These are phyloP conservation scores for Chrysoporthe austroafricana DNA, from an alignment of 2,329 filamentous ascomycete genomes.

Conservation along the genomic window DNA sequence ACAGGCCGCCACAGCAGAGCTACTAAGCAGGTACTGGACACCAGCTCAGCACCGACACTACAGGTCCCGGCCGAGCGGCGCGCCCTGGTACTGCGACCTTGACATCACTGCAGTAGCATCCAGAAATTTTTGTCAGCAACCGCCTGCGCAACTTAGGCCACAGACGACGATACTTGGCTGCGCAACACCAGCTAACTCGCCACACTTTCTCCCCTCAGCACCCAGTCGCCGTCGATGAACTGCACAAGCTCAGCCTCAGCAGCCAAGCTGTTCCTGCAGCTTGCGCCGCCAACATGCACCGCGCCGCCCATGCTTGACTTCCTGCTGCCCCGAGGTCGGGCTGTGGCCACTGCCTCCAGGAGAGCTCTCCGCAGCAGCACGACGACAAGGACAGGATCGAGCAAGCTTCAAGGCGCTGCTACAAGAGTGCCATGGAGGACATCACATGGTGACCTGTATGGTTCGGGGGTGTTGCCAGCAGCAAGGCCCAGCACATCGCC, in stretches of 20 bases:
- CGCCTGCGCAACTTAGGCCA: not conserved
- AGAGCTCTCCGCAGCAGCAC: slow-evolving; percentile 24
- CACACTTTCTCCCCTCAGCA: not conserved
- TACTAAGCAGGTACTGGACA: not conserved
- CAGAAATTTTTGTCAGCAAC: slow-evolving; percentile 1
- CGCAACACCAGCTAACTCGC: not conserved
- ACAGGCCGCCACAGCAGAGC: not conserved
- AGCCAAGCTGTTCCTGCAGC: slow-evolving; percentile 39
- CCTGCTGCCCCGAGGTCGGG: slow-evolving; percentile 40
- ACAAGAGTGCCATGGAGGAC: slow-evolving; percentile 7
- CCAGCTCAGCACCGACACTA: not conserved
- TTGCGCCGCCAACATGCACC: slow-evolving; percentile 32
- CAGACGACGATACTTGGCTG: not conserved
- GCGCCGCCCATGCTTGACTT: slow-evolving; percentile 44
- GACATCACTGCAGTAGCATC: not conserved
- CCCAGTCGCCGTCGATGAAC: slow-evolving; percentile 5
- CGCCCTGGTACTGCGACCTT: not conserved
- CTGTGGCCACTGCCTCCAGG: slow-evolving; percentile 24
- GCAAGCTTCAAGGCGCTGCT: not conserved
- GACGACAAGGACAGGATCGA: not conserved
- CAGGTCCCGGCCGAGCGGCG: not conserved
- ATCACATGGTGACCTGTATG: not conserved
- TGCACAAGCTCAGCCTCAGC: slow-evolving; percentile 33
- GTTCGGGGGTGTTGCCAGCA: not conserved
- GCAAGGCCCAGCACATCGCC: slow-evolving; percentile 37